Base-by-base conservation (phyloP, 371 early-diverging fungal species). In the Saksenaea vasiformis region DNA sequence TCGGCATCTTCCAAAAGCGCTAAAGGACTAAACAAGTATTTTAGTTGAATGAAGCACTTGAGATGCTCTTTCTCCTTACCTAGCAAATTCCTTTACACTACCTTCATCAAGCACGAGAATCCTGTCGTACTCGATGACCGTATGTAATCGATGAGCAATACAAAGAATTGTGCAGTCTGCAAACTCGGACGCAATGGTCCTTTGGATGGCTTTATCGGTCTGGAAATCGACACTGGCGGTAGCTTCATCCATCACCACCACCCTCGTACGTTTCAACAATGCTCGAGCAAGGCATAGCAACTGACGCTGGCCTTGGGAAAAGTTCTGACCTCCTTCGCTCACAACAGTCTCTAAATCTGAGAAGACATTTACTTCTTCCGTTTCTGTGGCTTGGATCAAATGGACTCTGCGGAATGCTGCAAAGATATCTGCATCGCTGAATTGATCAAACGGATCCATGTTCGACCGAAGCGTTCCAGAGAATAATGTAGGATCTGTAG, bases 231-330 rank as follows among this genome's bases (percentile, higher is more conserved):
- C 78, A 61, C 70, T 83, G 34, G 88, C 73, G 34, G 78, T 73
- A 69, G 72, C 68, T 47, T 83, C 84, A 51, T 83, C 84, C 76
- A 83, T 71, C 22, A 83, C 26, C 43, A 87, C 62, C 27, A 88
- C 79, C 28, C 74, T 73, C 3, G 70, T 51, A 35, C 59, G 24
- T 19, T 51, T 65, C 15, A 93, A 66, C 60, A 93, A 67, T 5
- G 93, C 91, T 53, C 94, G 85, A 7, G 90, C 89, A 54, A 94
- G 76, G 19, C 89, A 85, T 38, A 95, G 72, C 65, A 93, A 72
- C 73, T 94, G 94, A 17, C 87, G 78, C 66, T 94, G 89, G n/a
- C 95, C 95, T 34, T 90, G 82, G 11, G 87, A 86, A 58, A 91
- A 78, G 65, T 85, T 90, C 41, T 82, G 79, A 19, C 94, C 94